Base-by-base conservation (phyloP, 371 early-diverging fungal species). In the Apophysomyces variabilis region DNA sequence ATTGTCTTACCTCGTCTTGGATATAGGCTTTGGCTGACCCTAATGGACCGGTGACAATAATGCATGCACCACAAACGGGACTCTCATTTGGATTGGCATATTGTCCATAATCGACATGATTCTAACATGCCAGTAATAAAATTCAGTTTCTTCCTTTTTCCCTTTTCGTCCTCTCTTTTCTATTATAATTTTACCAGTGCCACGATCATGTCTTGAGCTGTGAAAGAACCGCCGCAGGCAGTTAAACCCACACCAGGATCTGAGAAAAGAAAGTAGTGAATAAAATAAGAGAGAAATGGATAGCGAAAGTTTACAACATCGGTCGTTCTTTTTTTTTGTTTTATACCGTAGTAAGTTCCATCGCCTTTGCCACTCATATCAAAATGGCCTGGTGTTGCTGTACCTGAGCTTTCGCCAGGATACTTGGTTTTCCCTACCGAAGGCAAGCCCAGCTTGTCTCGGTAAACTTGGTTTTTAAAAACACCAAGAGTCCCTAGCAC, bases 291-390 rank as follows among this genome's bases (percentile, higher is more conserved):
- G 1, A 26, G 32, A 26, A 26, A 26, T 26, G 32, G 32, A 26
- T 26, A 3, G 32, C 32, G 3, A 26, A 26, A 26, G 32, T 26
- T 1, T 26, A 3, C 32, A 26, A 26, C 3, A 26, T 26, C 32
- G 3, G 1, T 26, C 3, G 32, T 26, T 26, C 32, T 26, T 26
- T 35, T 18, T 37, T 21, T 5, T 26, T 26, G 1, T 26, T 26
- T 3, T 62, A 46, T 71, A 74, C 81, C 81, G 47, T 82, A 82
- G 57, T 82, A 82, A 11, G 82, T 82, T 14, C 79, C 82, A 63
- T 82, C 82, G 0, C 82, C 82, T 67, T 73, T 62, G 6, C 82
- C 82, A 38, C 68, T 62, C 66, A 75, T 73, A 45, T 67, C 62
- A 38, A 78, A 78, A 54, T 75, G 58, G 8, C 70, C 78, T 5